Evolutionary conservation across 345 rosid genomes (phyloP).

Genomic region (Sonneratia caseolaris): DNA sequence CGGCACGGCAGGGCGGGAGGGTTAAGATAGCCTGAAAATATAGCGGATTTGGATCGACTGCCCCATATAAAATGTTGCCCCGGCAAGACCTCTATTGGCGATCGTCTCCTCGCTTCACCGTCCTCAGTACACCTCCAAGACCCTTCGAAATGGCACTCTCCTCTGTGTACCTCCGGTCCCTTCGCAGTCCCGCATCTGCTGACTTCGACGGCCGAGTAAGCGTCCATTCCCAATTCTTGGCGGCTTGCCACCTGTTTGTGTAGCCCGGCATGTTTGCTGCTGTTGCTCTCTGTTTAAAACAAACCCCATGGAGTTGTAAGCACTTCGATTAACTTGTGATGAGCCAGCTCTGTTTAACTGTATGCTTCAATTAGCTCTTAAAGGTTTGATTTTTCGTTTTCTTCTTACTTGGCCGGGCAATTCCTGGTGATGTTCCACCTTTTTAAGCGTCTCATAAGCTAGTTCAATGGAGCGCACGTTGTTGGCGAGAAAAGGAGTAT

Average conservation of each 20-base stretch:
- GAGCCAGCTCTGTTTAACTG: not conserved
- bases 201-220: conserved; percentile 25
- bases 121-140: too few species aligned
- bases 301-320: not conserved
- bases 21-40: too few species aligned
- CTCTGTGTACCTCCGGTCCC: conserved; percentile 2
- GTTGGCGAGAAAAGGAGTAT: not conserved
- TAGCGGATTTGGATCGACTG: too few species aligned
- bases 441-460: too few species aligned
- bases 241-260: not conserved
- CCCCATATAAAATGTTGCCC: too few species aligned
- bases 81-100: too few species aligned
- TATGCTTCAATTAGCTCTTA: not conserved
- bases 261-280: not conserved
- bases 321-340: not conserved
- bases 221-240: not conserved
- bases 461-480: not conserved
- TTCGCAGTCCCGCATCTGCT: conserved; percentile 7
- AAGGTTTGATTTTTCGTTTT: not conserved
- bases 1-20: too few species aligned
- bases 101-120: too few species aligned
- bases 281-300: not conserved
- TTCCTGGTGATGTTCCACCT: not conserved
- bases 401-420: not conserved
- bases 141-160: not conserved